phyloP scores from a whole-genome alignment of 139 green algal species.

The Diplosphaera chodatii region DNA sequence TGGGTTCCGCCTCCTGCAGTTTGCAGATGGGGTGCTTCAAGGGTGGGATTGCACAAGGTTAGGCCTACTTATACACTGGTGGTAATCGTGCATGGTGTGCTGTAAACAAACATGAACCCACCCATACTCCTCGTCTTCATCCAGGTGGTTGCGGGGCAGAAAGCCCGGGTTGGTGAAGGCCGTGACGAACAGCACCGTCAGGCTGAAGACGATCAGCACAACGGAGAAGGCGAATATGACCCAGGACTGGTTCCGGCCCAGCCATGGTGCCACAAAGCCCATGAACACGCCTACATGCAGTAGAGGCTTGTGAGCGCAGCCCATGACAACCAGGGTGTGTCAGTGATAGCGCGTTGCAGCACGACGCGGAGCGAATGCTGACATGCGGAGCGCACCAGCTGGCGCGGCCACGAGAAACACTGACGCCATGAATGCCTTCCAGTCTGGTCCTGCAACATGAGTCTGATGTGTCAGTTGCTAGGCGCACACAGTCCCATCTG shows the following conservation, averaged over 20 bases:
- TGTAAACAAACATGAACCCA: background rate
- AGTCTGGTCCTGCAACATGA: constrained; percentile 74
- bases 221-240: constrained; percentile 20
- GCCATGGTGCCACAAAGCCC: constrained; percentile 51
- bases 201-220: constrained; percentile 23
- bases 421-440: constrained; percentile 55
- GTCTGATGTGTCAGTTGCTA: too few relatives aligned
- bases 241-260: constrained; percentile 31
- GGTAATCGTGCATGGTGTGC: too few relatives aligned
- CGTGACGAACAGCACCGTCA: constrained; percentile 67
- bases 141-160: constrained; percentile 57
- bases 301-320: too few relatives aligned
- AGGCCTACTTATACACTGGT: too few relatives aligned
- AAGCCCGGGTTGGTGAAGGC: constrained; percentile 85
- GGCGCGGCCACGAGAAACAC: constrained; percentile 55
- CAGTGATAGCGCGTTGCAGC: too few relatives aligned
- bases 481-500: too few relatives aligned
- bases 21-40: too few relatives aligned
- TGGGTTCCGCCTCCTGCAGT: constrained; percentile 20
- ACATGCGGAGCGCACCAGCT: too few relatives aligned
- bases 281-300: constrained; percentile 51
- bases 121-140: constrained; percentile 1
- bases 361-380: too few relatives aligned
- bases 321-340: too few relatives aligned
- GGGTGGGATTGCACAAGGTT: too few relatives aligned